These are phyloP conservation scores for Lepidium aucheri DNA, from an alignment of 345 rosid species.

Conservation along the genomic window DNA sequence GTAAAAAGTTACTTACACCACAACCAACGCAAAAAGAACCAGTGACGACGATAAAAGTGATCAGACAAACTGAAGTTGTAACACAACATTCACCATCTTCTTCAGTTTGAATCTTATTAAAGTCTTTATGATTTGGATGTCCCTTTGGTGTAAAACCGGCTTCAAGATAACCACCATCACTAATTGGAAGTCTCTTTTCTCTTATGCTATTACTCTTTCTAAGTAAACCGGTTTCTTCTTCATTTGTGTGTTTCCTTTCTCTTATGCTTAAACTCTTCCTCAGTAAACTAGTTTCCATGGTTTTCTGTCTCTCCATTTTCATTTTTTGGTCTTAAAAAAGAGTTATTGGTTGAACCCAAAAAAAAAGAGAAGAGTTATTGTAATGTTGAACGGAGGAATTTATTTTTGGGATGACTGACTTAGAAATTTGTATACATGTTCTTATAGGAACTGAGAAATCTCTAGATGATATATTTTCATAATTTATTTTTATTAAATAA, in stretches of 20 bases:
- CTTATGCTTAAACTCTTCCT: constrained; percentile 14
- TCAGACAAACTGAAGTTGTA: constrained; percentile 6
- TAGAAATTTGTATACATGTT: background rate
- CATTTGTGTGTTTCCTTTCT: background rate
- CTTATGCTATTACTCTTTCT: background rate
- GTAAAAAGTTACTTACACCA: constrained; percentile 17
- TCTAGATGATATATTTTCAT: background rate
- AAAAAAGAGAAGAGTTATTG: no score
- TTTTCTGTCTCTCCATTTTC: constrained; percentile 12
- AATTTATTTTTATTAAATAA: background rate
- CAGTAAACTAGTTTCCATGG: constrained; percentile 4
- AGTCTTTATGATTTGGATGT: background rate
- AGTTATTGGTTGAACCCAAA: no score
- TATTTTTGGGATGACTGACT: background rate
- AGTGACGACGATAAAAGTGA: constrained; percentile 33
- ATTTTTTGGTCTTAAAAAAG: background rate
- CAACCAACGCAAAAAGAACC: constrained; percentile 36
- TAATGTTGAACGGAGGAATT: background rate
- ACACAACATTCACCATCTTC: constrained; percentile 5
- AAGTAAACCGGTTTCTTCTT: background rate
- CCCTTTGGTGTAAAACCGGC: background rate
- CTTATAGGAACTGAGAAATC: background rate
- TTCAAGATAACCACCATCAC: constrained; percentile 6
- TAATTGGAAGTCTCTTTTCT: background rate
- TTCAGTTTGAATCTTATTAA: background rate